Base-by-base conservation (phyloP, 106 monocot species). In the Ottelia alismoides region DNA sequence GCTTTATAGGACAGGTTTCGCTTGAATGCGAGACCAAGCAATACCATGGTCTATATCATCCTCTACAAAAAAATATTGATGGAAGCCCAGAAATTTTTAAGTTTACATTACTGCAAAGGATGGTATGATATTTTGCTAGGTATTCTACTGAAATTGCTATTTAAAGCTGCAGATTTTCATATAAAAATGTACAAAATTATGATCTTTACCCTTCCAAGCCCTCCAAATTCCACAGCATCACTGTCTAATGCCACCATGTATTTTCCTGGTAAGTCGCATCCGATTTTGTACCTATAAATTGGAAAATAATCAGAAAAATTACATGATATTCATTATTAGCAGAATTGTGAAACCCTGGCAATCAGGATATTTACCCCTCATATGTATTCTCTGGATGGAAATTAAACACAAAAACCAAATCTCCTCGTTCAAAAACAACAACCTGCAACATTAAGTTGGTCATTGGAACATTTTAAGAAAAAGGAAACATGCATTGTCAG, bases 391-490 rank as follows among this genome's bases (percentile, higher is more conserved):
- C 64, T 17, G 87, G 92, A 77, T 92, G 92, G 72, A 92, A 92
- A 67, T 92, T 92, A 77, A 92, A 92, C 28, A 92, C 83, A 58
- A 92, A 87, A 63, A 92, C 83, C 49, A 92, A 63, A 52, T 87
- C 82, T 46, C 92, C 83, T 49, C 87, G 92, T 53, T 92, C 92
- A 55, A 92, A 92, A 53, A 87, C 92, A 70, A 92, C 83, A 50
- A 87, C 80, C 92, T 92, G 72, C 32, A 65, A 25, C n/a, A 16
- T 6, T 16, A 43, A 43, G 40, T 7, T 7, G 40, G 40, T 43
- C 16, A 43, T 7, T 7, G 16, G 40, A 43, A 7, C 16, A 43
- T 43, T 16, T 7, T 43, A 43, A 43, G 40, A 43, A 16, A 43
- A 7, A 43, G 16, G 16, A n/a, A n/a, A n/a, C n/a, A n/a, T n/a